Evolutionary conservation across 2,329 filamentous ascomycete genomes (phyloP), one percentile per base, ranked within the genome.

Genomic region (Talaromyces verruculosus): DNA sequence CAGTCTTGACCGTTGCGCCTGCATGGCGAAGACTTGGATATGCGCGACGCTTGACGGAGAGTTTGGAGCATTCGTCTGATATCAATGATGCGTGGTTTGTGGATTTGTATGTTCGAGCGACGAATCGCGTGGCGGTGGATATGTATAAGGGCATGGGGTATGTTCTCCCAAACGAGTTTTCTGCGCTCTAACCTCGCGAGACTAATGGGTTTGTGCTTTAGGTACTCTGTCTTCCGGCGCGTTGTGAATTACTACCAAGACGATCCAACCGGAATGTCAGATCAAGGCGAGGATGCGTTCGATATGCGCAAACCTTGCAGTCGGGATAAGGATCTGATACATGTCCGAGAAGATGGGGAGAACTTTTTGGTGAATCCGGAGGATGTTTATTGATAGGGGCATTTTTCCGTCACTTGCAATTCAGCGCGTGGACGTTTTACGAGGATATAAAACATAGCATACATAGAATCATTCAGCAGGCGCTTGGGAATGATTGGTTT

Each of bases 291-390:
- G 78, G 94, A 98, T 81, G 95, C 94, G 19, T 95, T 92, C 77
- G 95, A 99, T 80, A 99, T 99, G 95, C 88, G 95, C 70, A 98
- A 97, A 77, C 87, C 92, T 43, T 87, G 94, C 81, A 91, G 87
- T 78, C 86, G 93, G 73, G 95, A 99, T 80, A 87, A 85, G 77
- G 86, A 89, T 65, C 81, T 85, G 66, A 86, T 91, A 77, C 92
- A 96, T 78, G 85, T 96, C 58, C 86, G 95, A 69, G 86, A 89
- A 63, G 87, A 94, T 71, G 95, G 95, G 19, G 91, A 95, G 81
- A 84, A 87, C 66, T 88, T 91, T 75, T 84, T 86, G 71, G 93
- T 99, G 30, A 83, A 86, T 59, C 92, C 93, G 1, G 88, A 91
- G 67, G 92, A 97, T 80, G 93, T 99, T 62, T 97, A 63, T 63